Conservation (phyloP, 176 grass and related monocot genomes). For the Triticum urartu region DNA sequence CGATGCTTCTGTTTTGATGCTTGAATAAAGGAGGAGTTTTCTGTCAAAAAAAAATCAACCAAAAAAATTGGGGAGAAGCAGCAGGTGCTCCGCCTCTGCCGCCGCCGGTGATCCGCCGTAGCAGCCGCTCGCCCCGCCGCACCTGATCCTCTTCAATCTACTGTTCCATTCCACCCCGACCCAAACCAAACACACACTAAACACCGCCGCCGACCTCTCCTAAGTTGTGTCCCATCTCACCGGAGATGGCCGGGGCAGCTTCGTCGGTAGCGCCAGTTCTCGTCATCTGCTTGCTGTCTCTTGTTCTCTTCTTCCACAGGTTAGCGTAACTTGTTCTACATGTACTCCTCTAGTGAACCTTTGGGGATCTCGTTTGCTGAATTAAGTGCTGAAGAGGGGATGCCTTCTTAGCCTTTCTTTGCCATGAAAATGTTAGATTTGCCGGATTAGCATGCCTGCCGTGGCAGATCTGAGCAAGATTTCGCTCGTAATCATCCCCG, state of each 20-base stretch:
- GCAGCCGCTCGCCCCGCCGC: no score
- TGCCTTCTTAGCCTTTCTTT: not conserved
- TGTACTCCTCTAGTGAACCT: not conserved
- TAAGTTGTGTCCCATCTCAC: not conserved
- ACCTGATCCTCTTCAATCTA: no score
- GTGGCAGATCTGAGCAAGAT: constrained; percentile 20
- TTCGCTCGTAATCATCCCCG: not conserved
- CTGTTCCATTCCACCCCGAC: no score
- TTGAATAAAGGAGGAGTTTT: no score
- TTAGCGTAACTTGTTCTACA: not conserved
- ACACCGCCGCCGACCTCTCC: not conserved
- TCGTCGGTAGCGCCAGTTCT: not conserved
- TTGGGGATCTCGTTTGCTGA: not conserved
- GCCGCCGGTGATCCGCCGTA: no score
- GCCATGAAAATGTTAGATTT: constrained; percentile 16
- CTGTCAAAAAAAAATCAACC: no score
- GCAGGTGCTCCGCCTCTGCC: no score
- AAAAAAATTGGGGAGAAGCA: no score
- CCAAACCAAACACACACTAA: no score
- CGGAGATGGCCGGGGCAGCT: constrained; percentile 36
- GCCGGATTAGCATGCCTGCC: not conserved
- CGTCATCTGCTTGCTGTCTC: not conserved
- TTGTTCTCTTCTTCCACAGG: constrained; percentile 33
- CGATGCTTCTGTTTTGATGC: no score
- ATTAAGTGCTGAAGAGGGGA: not conserved